A percentile compares a stretch with the other conserved stretches of the same genome.
These are phyloP conservation scores for Musa itinerans DNA, from an alignment of 176 grass and related monocot genomes.

Conservation along the genomic window DNA sequence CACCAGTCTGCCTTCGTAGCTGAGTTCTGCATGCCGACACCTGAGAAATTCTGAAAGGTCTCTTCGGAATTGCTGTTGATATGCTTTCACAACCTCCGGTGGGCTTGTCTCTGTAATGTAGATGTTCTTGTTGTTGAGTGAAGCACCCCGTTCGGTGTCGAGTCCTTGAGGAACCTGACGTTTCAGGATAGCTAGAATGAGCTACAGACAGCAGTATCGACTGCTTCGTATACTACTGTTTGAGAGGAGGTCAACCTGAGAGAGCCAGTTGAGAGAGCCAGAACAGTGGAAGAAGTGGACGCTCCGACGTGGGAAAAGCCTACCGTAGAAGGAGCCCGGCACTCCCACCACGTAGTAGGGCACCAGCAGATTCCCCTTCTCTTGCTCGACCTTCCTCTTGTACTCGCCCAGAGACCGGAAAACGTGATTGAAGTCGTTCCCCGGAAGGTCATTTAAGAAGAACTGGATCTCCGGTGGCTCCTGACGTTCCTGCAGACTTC, in stretches of 20 bases:
- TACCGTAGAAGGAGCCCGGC: slow-evolving; percentile 14
- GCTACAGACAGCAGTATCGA: slow-evolving; percentile 9
- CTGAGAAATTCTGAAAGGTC: slow-evolving; percentile 10
- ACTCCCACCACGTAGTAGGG: neutral
- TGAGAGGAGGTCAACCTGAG: neutral
- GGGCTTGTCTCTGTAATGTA: slow-evolving; percentile 1
- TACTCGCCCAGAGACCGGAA: slow-evolving; percentile 28
- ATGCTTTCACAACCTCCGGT: no score
- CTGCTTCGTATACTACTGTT: slow-evolving; percentile 6
- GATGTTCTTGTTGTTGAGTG: neutral
- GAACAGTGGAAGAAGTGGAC: slow-evolving; percentile 24
- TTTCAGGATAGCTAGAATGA: no score
- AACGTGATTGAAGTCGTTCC: slow-evolving; percentile 45
- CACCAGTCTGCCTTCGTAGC: neutral
- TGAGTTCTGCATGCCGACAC: neutral
- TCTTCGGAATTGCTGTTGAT: no score
- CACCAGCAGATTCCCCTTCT: neutral
- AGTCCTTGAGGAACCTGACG: slow-evolving; percentile 9
- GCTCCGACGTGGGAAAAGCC: slow-evolving; percentile 13
- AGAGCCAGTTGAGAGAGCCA: neutral
- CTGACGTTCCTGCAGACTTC: neutral
- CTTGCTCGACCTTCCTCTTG: neutral
- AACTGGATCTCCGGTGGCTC: slow-evolving; percentile 23
- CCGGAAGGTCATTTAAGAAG: slow-evolving; percentile 43
- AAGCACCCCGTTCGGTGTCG: neutral